A percentile compares a stretch with the other conserved stretches of the same genome.
Conservation (phyloP, 2,329 filamentous ascomycete species). For the Akanthomyces muscarius region DNA sequence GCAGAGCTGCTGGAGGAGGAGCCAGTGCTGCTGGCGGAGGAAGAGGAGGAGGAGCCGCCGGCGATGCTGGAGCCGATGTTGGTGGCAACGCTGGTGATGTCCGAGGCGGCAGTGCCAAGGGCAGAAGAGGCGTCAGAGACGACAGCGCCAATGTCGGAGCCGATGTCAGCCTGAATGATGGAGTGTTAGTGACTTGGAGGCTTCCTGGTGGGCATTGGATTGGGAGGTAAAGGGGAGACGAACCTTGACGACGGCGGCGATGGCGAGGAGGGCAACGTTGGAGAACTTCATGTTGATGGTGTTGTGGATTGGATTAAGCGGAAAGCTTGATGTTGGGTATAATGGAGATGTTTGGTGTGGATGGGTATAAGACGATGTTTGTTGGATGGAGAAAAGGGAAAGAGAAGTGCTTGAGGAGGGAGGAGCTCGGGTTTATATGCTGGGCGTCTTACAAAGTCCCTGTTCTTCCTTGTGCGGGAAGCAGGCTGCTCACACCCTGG, state of each 20-base stretch:
- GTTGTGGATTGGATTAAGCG: background rate
- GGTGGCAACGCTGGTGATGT: slow-evolving; percentile 12
- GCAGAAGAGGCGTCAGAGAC: slow-evolving; percentile 19
- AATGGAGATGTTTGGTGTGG: background rate
- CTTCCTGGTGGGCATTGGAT: no score
- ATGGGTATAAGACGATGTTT: background rate
- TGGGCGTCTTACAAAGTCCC: background rate
- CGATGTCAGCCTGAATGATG: slow-evolving; percentile 13
- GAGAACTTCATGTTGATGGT: slow-evolving; percentile 36
- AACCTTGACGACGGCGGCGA: slow-evolving; percentile 32
- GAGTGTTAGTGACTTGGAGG: background rate
- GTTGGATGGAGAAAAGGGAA: background rate
- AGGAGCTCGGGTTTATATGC: slow-evolving; percentile 13
- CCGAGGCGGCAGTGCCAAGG: slow-evolving; percentile 13
- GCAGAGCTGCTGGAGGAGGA: slow-evolving; percentile 18
- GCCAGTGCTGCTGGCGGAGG: slow-evolving; percentile 18
- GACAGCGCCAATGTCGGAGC: slow-evolving; percentile 19
- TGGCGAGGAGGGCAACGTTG: slow-evolving; percentile 28
- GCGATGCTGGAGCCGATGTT: slow-evolving; percentile 14
- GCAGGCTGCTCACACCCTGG: no score
- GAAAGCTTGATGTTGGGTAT: slow-evolving; percentile 10
- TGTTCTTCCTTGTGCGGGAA: background rate
- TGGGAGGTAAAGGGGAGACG: background rate
- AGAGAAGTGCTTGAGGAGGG: background rate
- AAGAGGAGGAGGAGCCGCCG: slow-evolving; percentile 21